Percentiles rank a stretch among this genome's conserved stretches.
These are phyloP conservation scores for Schwanniomyces yamadae DNA, from an alignment of 805 yeast species.

Conservation along the genomic window DNA sequence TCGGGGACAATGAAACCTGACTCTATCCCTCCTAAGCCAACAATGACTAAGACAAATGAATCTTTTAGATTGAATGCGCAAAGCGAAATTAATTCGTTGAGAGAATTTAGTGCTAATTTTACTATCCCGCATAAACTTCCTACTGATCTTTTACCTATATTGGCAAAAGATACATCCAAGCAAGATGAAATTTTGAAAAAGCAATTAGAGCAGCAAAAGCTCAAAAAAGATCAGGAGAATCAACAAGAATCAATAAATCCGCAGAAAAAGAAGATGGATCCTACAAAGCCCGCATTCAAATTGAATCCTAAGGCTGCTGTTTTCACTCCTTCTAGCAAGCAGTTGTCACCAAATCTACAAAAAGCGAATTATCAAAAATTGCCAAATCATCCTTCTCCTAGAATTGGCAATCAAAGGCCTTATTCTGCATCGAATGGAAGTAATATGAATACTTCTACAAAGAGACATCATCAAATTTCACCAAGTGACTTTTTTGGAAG, in stretches of 20 bases:
- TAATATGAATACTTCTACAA: constrained; percentile 13
- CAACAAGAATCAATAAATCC: constrained; percentile 9
- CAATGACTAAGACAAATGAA: constrained; percentile 24
- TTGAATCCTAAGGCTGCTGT: constrained; percentile 69
- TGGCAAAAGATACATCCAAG: constrained; percentile 64
- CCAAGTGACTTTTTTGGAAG: constrained; percentile 46
- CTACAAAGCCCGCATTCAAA: constrained; percentile 61
- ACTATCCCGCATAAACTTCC: constrained; percentile 67
- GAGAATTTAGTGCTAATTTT: constrained; percentile 78
- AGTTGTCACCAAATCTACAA: constrained; percentile 27
- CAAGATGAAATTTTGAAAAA: constrained; percentile 58
- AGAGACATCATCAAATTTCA: constrained; percentile 37
- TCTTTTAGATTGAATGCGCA: constrained; percentile 49
- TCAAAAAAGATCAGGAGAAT: constrained; percentile 7
- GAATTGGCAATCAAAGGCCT: constrained; percentile 32
- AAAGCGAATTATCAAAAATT: constrained; percentile 21
- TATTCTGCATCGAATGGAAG: constrained; percentile 18
- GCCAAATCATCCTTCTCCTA: constrained; percentile 34
- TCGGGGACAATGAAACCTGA: constrained; percentile 20
- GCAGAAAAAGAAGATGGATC: constrained; percentile 53
- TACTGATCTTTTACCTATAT: constrained; percentile 63
- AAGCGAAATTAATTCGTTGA: constrained; percentile 66
- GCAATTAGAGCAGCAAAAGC: constrained; percentile 19
- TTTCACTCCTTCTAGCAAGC: constrained; percentile 50
- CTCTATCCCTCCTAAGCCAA: constrained; percentile 35